These are phyloP conservation scores for Pachysandra terminalis DNA, from an alignment of 164 flowering plant genomes.

Conservation along the genomic window DNA sequence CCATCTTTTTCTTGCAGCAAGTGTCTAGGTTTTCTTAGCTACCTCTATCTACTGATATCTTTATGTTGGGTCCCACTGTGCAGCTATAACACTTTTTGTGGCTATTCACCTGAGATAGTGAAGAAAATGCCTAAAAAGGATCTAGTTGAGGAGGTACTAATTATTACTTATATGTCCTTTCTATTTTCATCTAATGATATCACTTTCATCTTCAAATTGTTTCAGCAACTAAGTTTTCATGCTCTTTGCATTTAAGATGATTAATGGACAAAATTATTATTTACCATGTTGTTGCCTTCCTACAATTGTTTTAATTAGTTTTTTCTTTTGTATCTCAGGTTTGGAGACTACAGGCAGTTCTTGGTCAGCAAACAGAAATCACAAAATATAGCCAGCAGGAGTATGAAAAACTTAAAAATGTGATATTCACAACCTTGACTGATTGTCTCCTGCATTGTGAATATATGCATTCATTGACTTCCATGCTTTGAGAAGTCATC, in stretches of 20 bases:
- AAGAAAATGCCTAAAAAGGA: constrained; percentile 78
- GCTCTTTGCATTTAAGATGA: not conserved
- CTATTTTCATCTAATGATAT: not conserved
- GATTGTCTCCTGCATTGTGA: not conserved
- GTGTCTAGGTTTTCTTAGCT: not conserved
- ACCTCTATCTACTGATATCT: constrained; percentile 4
- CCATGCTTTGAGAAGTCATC: not conserved
- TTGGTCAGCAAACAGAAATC: constrained; percentile 87
- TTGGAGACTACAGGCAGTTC: constrained; percentile 75
- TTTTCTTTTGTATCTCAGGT: constrained; percentile 28
- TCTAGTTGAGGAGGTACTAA: constrained; percentile 67
- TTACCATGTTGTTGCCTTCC: not conserved
- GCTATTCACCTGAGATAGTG: constrained; percentile 64
- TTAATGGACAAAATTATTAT: no score
- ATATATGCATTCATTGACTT: not conserved
- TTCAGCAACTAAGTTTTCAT: not conserved
- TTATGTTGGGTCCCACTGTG: constrained; percentile 8
- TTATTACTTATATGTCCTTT: not conserved
- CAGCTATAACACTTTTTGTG: constrained; percentile 66
- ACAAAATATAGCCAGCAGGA: constrained; percentile 89
- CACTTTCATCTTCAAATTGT: not conserved
- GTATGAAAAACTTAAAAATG: constrained; percentile 86
- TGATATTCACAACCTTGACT: constrained; percentile 37
- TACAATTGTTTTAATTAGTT: not conserved
- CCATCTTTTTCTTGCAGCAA: not conserved